Conservation (phyloP, 129 eudicot genomes). For the Helianthus annuus region HanXRQr2.0-SUNRISE NC_035443.2:24719437-24719936, state of each 20-base stretch:
- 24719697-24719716: conserved; percentile 81
- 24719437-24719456: conserved; percentile 93
- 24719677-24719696: conserved; percentile 88
- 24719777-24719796: conserved; percentile 80
- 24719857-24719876: conserved; percentile 84
- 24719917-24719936: conserved; percentile 88
- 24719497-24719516: conserved; percentile 91
- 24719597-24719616: conserved; percentile 88
- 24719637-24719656: conserved; percentile 92
- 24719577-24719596: conserved; percentile 83
- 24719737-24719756: conserved; percentile 84
- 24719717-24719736: conserved; percentile 87
- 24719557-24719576: conserved; percentile 78
- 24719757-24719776: conserved; percentile 61
- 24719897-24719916: conserved; percentile 75
- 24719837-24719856: conserved; percentile 86
- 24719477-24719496: conserved; percentile 94
- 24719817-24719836: conserved; percentile 65
- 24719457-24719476: conserved; percentile 95
- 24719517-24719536: conserved; percentile 92
- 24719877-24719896: conserved; percentile 87
- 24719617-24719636: conserved; percentile 89
- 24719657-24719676: conserved; percentile 98
- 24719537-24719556: conserved; percentile 81
- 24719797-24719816: conserved; percentile 59